Conservation (phyloP, 2,329 filamentous ascomycete genomes). For the Lecanicillium sp. region DNA sequence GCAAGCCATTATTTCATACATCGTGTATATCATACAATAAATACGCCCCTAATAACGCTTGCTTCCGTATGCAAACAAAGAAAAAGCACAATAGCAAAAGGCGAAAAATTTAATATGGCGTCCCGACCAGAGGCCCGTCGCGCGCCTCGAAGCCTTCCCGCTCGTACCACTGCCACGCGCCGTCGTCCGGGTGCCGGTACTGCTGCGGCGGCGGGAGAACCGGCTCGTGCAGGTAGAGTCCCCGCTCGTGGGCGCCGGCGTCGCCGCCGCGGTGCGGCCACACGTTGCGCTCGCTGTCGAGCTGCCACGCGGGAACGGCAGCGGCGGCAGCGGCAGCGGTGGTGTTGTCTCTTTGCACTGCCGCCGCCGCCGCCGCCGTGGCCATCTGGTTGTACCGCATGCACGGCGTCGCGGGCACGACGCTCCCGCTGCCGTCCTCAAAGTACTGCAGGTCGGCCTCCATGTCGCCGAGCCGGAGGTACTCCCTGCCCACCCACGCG, state of each 20-base stretch:
- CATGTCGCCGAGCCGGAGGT: constrained; percentile 51
- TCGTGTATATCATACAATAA: not conserved
- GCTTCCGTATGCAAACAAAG: too few species aligned
- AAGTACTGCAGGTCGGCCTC: constrained; percentile 56
- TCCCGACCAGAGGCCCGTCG: constrained; percentile 9
- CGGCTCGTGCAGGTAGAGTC: not conserved
- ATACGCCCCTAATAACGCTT: too few species aligned
- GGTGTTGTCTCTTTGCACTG: not conserved
- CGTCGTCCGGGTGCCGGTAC: constrained; percentile 15
- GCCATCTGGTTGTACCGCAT: constrained; percentile 1
- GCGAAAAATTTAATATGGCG: constrained; percentile 1
- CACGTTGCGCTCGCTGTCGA: constrained; percentile 14
- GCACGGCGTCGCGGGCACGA: constrained; percentile 8
- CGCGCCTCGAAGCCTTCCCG: constrained; percentile 28
- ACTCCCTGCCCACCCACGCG: constrained; percentile 51
- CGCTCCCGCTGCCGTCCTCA: constrained; percentile 19
- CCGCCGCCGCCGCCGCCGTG: not conserved
- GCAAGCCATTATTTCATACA: too few species aligned
- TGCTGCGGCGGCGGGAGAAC: constrained; percentile 9
- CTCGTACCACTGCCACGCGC: constrained; percentile 30
- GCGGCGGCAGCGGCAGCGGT: too few species aligned
- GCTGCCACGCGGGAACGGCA: constrained; percentile 9
- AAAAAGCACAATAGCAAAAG: not conserved
- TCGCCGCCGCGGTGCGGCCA: constrained; percentile 8
- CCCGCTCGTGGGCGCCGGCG: not conserved